Evolutionary conservation across 2,329 filamentous ascomycete genomes (phyloP).

Genomic region (Paraphoma sp.): DNA sequence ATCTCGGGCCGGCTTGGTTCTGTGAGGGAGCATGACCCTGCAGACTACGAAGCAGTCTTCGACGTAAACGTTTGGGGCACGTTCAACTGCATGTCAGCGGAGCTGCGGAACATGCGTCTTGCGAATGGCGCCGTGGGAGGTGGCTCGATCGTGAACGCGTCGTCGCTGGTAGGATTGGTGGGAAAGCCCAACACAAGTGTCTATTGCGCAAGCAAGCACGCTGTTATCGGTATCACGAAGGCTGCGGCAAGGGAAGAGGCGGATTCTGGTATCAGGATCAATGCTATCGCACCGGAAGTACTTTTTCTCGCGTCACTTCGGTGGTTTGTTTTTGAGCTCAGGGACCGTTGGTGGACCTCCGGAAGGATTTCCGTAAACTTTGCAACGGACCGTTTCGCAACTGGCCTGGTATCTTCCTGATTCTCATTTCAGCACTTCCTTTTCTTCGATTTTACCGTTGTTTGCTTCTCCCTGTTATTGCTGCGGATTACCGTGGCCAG

Average conservation of each 20-base stretch:
- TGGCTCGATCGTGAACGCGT: constrained; percentile 49
- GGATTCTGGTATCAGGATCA: constrained; percentile 46
- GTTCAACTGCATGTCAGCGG: constrained; percentile 41
- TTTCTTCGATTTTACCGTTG: neutral
- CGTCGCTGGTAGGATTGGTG: constrained; percentile 57
- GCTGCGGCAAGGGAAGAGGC: constrained; percentile 47
- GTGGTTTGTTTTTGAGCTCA: neutral
- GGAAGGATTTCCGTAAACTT: neutral
- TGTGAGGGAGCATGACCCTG: constrained; percentile 35
- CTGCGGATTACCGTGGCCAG: too few relatives aligned
- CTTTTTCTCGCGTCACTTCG: constrained; percentile 1
- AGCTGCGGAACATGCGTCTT: constrained; percentile 47
- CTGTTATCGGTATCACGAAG: constrained; percentile 42
- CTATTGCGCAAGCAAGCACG: constrained; percentile 35
- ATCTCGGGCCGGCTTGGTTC: constrained; percentile 44
- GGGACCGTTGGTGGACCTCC: neutral
- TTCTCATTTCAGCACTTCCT: neutral
- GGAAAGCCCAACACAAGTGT: constrained; percentile 30
- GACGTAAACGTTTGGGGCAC: constrained; percentile 43
- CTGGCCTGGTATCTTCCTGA: too few relatives aligned
- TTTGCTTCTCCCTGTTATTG: neutral
- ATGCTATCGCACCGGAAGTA: constrained; percentile 53
- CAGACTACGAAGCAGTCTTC: constrained; percentile 43
- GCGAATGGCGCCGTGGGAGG: constrained; percentile 15
- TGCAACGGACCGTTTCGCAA: neutral